Evolutionary conservation across 1,284 basidiomycete species (phyloP).

Genomic region (Ceratobasidium sp.): DNA sequence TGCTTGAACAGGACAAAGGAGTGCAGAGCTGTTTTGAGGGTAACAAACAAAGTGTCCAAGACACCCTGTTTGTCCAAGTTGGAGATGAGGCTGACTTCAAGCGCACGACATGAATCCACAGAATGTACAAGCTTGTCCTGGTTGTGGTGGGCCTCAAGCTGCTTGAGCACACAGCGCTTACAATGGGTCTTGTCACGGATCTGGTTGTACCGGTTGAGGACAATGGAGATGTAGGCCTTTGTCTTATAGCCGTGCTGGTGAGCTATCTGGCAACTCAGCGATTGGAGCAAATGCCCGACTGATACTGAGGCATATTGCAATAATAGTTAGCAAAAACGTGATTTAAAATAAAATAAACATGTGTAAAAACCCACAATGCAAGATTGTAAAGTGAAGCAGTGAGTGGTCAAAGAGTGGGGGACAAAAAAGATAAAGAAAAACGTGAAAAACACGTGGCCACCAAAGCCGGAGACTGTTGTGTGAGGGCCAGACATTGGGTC

Average conservation of each 20-base stretch:
- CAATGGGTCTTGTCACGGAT: constrained; percentile 97
- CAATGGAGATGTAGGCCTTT: constrained; percentile 98
- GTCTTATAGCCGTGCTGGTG: constrained; percentile 91
- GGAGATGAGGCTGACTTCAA: constrained; percentile 58
- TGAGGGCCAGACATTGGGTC: too few species aligned
- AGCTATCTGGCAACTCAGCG: too few species aligned
- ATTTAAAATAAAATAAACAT: too few species aligned
- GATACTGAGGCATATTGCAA: too few species aligned
- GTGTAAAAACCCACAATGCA: too few species aligned
- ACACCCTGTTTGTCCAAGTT: constrained; percentile 50
- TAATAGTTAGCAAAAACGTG: too few species aligned
- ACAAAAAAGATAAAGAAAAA: too few species aligned
- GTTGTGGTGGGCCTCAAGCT: constrained; percentile 93
- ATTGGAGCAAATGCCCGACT: too few species aligned
- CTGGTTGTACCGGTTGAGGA: constrained; percentile 98
- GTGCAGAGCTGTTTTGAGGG: constrained; percentile 90
- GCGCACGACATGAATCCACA: constrained; percentile 86
- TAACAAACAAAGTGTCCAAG: constrained; percentile 72
- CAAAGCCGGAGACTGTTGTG: too few species aligned
- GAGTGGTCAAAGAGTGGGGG: too few species aligned
- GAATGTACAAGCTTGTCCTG: constrained; percentile 96
- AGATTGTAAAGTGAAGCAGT: too few species aligned
- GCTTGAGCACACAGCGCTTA: constrained; percentile 87
- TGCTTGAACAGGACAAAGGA: constrained; percentile 97
- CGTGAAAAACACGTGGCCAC: too few species aligned